A percentile compares a stretch with the other conserved stretches of the same genome.
Evolutionary conservation across 2,329 filamentous ascomycete species (phyloP).

Genomic region (Microdochium trichocladiopsis): DNA sequence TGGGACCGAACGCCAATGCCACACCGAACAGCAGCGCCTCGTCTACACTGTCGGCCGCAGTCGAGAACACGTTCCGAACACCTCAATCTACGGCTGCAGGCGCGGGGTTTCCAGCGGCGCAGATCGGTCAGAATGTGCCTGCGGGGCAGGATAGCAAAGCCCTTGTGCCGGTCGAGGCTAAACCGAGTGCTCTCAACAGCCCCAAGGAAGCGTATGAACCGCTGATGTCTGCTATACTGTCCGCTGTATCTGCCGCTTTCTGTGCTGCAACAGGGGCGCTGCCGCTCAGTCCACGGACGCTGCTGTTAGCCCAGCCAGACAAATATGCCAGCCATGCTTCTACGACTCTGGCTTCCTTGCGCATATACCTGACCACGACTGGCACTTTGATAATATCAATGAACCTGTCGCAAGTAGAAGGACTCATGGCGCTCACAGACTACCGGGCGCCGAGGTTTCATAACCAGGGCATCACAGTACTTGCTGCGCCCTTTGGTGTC

Average conservation of each 20-base stretch:
- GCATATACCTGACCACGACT: constrained; percentile 47
- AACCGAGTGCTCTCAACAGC: constrained; percentile 23
- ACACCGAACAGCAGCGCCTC: constrained; percentile 38
- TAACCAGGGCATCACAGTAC: constrained; percentile 34
- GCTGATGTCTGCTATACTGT: constrained; percentile 44
- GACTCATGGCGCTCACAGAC: constrained; percentile 39
- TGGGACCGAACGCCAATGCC: constrained; percentile 30
- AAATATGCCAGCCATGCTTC: constrained; percentile 19
- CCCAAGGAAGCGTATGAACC: constrained; percentile 43
- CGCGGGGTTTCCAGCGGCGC: constrained; percentile 13
- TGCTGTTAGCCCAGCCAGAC: constrained; percentile 33
- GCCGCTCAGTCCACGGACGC: constrained; percentile 44
- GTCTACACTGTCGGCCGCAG: constrained; percentile 27
- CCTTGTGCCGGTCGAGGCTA: constrained; percentile 20
- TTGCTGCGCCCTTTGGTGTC: constrained; percentile 48
- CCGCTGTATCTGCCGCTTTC: constrained; percentile 41
- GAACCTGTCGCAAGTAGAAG: constrained; percentile 37
- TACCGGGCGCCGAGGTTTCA: constrained; percentile 28
- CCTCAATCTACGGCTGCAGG: constrained; percentile 15
- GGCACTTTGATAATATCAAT: constrained; percentile 45
- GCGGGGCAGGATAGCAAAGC: constrained; percentile 23
- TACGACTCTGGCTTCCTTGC: constrained; percentile 40
- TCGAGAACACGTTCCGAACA: constrained; percentile 28
- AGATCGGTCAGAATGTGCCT: constrained; percentile 8
- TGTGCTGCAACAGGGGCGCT: constrained; percentile 41